Base-by-base conservation (phyloP, 2,329 filamentous ascomycete species). In the Beauveria asiatica region DNA sequence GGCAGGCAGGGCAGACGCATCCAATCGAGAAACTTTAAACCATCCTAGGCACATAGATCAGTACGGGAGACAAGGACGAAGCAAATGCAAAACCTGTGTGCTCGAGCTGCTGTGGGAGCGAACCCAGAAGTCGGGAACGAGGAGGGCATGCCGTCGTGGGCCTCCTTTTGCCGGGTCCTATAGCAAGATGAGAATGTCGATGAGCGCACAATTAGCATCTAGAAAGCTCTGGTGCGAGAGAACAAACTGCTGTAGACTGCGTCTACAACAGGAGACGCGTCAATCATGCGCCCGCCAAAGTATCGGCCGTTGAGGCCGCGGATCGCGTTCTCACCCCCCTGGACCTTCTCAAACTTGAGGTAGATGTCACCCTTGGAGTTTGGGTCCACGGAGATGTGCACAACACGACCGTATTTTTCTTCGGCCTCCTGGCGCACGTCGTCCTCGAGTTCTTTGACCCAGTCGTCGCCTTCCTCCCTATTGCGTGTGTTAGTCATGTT, bases 161-260 rank as follows among this genome's bases (percentile, higher is more conserved):
- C 39, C 33, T 45, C 19, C 5, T n/a, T 11, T 56, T 57, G 45
- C 45, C 25, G 45, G 52, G 27, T 61, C 59, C 59, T 61, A 56
- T 46, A 61, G 51, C 39, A 27, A 50, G 50, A 60, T 42, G 42
- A 41, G 37, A 58, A 52, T 59, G 53, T 57, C 59, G 33, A 50
- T 19, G 46, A 56, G 49, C 49, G 53, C 50, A 27, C 16, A 21
- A 59, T 59, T 59, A 59, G 49, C 57, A 59, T 59, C 79, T 81
- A 92, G 69, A 92, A 89, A 74, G 88, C 88, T 76, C 89, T 89
- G 68, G 88, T 90, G 74, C 89, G 87, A 75, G 88, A 89, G 80
- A 94, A 96, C 76, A 96, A 85, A 82, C 89, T 95, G 85, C 90
- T 94, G 85, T 97, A 99, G 78, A 99, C 91, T 70, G 93, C 93